Evolutionary conservation across 2,329 filamentous ascomycete genomes (phyloP).

Genomic region (Colletotrichum chrysophilum): DNA sequence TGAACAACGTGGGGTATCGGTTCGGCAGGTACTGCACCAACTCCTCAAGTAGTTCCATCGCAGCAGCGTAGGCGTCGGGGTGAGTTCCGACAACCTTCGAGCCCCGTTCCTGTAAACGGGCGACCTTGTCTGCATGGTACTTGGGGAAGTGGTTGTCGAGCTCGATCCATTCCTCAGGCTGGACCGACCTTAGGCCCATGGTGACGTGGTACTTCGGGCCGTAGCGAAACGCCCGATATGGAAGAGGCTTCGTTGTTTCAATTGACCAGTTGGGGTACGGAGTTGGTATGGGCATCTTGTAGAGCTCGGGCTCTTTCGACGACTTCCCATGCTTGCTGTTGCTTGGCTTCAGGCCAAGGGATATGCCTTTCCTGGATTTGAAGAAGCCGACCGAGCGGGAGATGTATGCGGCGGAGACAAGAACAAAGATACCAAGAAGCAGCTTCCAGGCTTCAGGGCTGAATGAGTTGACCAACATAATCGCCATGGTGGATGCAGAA

Average conservation of each 20-base stretch:
- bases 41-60: slow-evolving; percentile 79
- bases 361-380: neutral
- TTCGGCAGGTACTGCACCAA: slow-evolving; percentile 73
- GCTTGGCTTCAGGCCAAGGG: neutral
- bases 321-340: neutral
- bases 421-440: neutral
- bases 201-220: slow-evolving; percentile 79
- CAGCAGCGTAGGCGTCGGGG: slow-evolving; percentile 73
- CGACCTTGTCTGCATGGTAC: slow-evolving; percentile 74
- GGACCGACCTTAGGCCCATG: slow-evolving; percentile 76
- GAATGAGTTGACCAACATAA: neutral
- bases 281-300: slow-evolving; percentile 61
- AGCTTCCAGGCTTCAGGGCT: neutral
- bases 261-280: slow-evolving; percentile 75
- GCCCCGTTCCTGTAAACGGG: slow-evolving; percentile 70
- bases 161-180: slow-evolving; percentile 81
- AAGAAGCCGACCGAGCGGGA: neutral
- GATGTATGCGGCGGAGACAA: neutral
- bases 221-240: slow-evolving; percentile 80
- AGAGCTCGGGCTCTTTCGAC: slow-evolving; percentile 33
- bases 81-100: slow-evolving; percentile 71
- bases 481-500: neutral
- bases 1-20: slow-evolving; percentile 76
- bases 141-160: slow-evolving; percentile 79
- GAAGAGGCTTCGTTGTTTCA: slow-evolving; percentile 71